These are phyloP conservation scores for Rhexocercosporidium sp. DNA, from an alignment of 2,329 filamentous ascomycete genomes.

Conservation along the genomic window DNA sequence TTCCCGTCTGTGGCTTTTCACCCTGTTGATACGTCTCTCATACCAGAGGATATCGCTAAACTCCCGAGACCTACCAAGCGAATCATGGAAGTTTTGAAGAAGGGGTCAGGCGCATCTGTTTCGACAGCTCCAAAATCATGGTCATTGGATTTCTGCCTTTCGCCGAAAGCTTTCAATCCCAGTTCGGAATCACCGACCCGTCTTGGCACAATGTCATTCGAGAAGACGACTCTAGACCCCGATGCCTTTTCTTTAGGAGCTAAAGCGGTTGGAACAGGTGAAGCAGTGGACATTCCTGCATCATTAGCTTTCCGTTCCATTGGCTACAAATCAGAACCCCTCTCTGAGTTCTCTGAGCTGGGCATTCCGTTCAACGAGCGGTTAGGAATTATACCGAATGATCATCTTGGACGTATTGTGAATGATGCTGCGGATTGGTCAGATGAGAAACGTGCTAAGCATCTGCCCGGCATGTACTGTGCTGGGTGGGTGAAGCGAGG, in stretches of 20 bases:
- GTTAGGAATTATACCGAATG: slow-evolving; percentile 81
- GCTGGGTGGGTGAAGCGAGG: slow-evolving; percentile 97
- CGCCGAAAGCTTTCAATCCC: slow-evolving; percentile 68
- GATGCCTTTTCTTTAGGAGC: slow-evolving; percentile 59
- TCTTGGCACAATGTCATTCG: slow-evolving; percentile 72
- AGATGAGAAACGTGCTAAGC: slow-evolving; percentile 17
- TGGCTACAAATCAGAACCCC: slow-evolving; percentile 82
- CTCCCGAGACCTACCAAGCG: slow-evolving; percentile 78
- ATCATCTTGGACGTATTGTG: slow-evolving; percentile 76
- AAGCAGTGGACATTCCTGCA: slow-evolving; percentile 62
- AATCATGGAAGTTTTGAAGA: slow-evolving; percentile 79
- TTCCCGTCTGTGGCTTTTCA: slow-evolving; percentile 75
- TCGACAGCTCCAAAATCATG: slow-evolving; percentile 67
- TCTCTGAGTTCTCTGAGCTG: slow-evolving; percentile 75
- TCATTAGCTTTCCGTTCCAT: slow-evolving; percentile 89
- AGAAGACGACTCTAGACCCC: slow-evolving; percentile 60
- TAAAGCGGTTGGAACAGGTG: slow-evolving; percentile 54
- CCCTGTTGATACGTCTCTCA: slow-evolving; percentile 66
- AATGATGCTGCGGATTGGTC: slow-evolving; percentile 23
- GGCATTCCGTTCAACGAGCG: slow-evolving; percentile 78
- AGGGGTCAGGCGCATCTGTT: slow-evolving; percentile 64
- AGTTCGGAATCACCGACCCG: slow-evolving; percentile 49
- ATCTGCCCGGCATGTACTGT: slow-evolving; percentile 79
- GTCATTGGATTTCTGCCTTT: slow-evolving; percentile 86
- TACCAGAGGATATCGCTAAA: slow-evolving; percentile 70